phyloP scores from a whole-genome alignment of 2,329 filamentous ascomycete genomes.

The Blastomyces parvus region DNA sequence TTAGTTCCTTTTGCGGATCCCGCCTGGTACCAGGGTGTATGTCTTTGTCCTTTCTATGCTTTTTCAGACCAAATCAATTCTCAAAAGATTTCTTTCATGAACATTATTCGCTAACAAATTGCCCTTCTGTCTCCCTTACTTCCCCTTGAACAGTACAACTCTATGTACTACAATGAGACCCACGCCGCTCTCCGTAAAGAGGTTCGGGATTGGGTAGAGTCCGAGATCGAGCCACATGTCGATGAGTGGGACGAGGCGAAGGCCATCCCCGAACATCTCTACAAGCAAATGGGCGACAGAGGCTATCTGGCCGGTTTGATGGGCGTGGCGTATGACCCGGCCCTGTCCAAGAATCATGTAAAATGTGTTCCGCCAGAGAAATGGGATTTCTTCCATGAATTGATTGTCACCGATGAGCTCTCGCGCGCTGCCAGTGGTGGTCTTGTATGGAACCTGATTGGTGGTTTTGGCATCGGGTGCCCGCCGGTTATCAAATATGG shows the following conservation, averaged over 20 bases:
- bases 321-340: slow-evolving; percentile 64
- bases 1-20: slow-evolving; percentile 88
- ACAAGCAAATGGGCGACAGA: slow-evolving; percentile 87
- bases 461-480: slow-evolving; percentile 91
- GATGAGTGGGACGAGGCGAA: slow-evolving; percentile 96
- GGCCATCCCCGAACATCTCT: slow-evolving; percentile 77
- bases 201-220: slow-evolving; percentile 84
- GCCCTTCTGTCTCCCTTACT: not conserved
- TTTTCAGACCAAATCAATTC: not conserved
- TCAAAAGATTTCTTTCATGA: slow-evolving; percentile 5
- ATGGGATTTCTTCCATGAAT: slow-evolving; percentile 98
- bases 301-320: slow-evolving; percentile 88
- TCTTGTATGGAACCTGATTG: slow-evolving; percentile 93
- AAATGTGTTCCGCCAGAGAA: slow-evolving; percentile 73
- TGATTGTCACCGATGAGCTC: slow-evolving; percentile 89
- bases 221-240: slow-evolving; percentile 80
- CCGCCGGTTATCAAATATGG: slow-evolving; percentile 90
- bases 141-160: slow-evolving; percentile 60
- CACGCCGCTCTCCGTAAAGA: slow-evolving; percentile 86
- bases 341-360: slow-evolving; percentile 62
- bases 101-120: not conserved
- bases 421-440: slow-evolving; percentile 82
- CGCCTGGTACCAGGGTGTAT: slow-evolving; percentile 84
- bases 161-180: slow-evolving; percentile 90
- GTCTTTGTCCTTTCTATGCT: slow-evolving; percentile 28